phyloP scores from a whole-genome alignment of 495 filamentous ascomycete species.

The Diplogelasinospora grovesii region DNA sequence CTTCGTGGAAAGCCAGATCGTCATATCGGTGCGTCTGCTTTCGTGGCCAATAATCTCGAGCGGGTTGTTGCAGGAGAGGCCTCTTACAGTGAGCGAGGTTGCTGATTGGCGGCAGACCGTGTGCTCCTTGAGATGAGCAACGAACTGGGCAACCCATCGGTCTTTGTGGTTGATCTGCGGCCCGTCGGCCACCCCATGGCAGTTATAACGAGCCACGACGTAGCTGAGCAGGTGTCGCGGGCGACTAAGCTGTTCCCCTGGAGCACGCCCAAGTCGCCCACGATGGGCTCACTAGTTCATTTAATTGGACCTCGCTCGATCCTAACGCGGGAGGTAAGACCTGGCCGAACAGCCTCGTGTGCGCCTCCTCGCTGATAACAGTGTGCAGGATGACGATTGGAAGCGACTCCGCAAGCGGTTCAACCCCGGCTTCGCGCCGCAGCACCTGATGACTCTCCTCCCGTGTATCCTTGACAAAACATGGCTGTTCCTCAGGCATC shows the following conservation, averaged over 20 bases:
- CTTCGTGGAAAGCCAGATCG: conserved; percentile 5
- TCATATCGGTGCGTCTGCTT: conserved; percentile 18
- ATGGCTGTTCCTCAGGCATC: conserved; percentile 20
- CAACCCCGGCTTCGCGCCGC: conserved; percentile 37
- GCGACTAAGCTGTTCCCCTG: conserved; percentile 33
- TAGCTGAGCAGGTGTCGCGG: conserved; percentile 37
- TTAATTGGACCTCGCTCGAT: conserved; percentile 36
- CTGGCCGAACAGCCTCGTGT: neutral
- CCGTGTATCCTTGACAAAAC: conserved; percentile 36
- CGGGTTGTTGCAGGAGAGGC: neutral
- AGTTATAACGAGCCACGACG: conserved; percentile 35
- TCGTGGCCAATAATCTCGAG: neutral
- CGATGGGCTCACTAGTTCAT: conserved; percentile 15
- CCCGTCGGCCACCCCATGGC: conserved; percentile 27
- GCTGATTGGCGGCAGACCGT: conserved; percentile 10
- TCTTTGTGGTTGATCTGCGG: conserved; percentile 32
- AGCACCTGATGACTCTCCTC: conserved; percentile 35
- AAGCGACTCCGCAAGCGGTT: conserved; percentile 33
- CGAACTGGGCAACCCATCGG: conserved; percentile 17
- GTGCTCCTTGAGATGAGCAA: conserved; percentile 16
- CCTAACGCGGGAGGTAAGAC: conserved; percentile 22
- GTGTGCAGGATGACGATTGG: conserved; percentile 29
- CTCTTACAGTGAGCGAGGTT: too few relatives aligned
- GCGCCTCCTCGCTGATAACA: neutral
- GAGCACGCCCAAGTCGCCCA: conserved; percentile 38